Conservation (phyloP, 192 early-diverging fungal genomes). For the Paraglomus brasilianum region DNA sequence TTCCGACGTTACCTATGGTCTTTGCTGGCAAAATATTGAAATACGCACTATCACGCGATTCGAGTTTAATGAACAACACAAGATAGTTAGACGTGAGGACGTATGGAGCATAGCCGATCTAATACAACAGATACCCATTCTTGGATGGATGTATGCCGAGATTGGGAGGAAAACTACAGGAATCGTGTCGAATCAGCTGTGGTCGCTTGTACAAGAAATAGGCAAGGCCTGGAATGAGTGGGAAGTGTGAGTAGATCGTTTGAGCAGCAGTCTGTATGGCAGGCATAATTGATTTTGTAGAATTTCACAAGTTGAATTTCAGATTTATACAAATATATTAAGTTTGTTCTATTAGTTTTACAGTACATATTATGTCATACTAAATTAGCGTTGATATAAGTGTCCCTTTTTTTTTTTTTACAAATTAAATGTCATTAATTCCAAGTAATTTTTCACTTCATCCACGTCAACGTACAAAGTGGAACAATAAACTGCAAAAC, state of each 20-base stretch:
- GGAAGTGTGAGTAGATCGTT: constrained; percentile 15
- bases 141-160: constrained; percentile 32
- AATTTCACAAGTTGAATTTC: no score
- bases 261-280: no score
- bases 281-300: no score
- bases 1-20: constrained; percentile 15
- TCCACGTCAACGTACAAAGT: no score
- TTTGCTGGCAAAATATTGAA: constrained; percentile 2
- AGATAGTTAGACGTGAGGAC: constrained; percentile 32
- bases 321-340: no score
- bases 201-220: not conserved
- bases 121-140: constrained; percentile 17
- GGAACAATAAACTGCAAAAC: no score
- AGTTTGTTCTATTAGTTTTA: no score
- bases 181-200: not conserved
- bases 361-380: no score
- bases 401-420: no score
- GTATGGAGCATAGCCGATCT: constrained; percentile 30
- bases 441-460: no score
- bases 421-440: no score
- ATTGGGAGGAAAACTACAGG: constrained; percentile 21
- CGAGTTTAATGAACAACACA: constrained; percentile 30
- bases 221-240: constrained; percentile 2
- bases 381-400: no score
- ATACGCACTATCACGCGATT: constrained; percentile 21